Evolutionary conservation across 352 stramenopile species (phyloP).

Genomic region (Plasmopara muralis): DNA sequence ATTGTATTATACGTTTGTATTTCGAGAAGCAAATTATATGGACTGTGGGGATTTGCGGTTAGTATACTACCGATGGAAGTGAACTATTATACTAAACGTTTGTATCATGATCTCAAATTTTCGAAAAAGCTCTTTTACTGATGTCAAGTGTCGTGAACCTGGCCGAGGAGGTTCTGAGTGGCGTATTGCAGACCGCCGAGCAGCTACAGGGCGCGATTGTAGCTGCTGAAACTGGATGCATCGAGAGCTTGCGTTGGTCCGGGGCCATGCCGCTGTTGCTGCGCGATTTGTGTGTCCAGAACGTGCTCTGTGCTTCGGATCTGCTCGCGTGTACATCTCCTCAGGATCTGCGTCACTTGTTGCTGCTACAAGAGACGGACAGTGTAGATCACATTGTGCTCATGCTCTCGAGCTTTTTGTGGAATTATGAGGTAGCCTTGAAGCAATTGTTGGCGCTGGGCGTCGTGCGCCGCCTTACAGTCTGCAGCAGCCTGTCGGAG

Average conservation of each 20-base stretch:
- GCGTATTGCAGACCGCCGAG: conserved; percentile 51
- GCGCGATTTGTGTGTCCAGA: conserved; percentile 46
- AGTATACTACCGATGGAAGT: no score
- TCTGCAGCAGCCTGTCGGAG: conserved; percentile 66
- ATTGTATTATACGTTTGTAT: no score
- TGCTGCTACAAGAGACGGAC: conserved; percentile 15
- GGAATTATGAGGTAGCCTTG: conserved; percentile 46
- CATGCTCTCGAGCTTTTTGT: conserved; percentile 50
- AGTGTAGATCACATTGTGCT: conserved; percentile 41
- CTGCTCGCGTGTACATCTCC: conserved; percentile 25
- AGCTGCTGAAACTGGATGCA: conserved; percentile 41
- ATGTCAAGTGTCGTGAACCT: conserved; percentile 34
- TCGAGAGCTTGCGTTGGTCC: conserved; percentile 61
- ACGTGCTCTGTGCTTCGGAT: conserved; percentile 35
- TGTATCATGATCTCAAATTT: conserved; percentile 1
- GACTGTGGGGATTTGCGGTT: no score
- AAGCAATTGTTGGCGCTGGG: conserved; percentile 30
- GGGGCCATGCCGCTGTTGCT: conserved; percentile 60
- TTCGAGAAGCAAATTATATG: no score
- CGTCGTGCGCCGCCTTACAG: conserved; percentile 35
- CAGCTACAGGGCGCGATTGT: conserved; percentile 43
- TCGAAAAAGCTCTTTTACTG: background rate
- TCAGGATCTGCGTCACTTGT: conserved; percentile 15
- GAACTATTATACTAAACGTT: background rate
- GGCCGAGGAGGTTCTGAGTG: conserved; percentile 45